Evolutionary conservation across 2,329 filamentous ascomycete species (phyloP), one percentile per base, ranked within the genome.

Genomic region (Trichothecium roseum): DNA sequence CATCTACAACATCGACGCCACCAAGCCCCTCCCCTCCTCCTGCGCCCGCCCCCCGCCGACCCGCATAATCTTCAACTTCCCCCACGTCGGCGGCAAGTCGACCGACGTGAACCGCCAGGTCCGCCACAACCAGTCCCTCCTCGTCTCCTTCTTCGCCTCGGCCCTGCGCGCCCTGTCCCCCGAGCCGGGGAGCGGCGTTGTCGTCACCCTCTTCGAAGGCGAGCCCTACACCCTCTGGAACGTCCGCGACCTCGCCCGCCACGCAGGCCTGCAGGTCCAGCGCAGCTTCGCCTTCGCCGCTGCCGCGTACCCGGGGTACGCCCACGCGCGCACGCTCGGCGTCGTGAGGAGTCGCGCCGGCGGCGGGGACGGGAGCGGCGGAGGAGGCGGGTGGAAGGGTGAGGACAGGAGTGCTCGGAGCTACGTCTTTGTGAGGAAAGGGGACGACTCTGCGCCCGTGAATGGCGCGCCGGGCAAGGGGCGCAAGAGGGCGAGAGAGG

Each of bases 161-260:
- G 68, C 72, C 2, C 56, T 68, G 16, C 56, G 58, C 2, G 65
- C 69, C 2, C 66, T 84, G 2, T 60, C 70, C 0, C 51, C 60
- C 20, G 50, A 50, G 4, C 60, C 62, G 1, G 64, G 68, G 5
- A 78, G 78, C 26, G 54, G 72, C 47, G 78, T 95, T 36, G 60
- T 94, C 35, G 78, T 96, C 16, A 93, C 87, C 0, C 63, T 96
- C 8, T 98, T 98, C 55, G 89, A 95, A 57, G 84, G 83, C 39
- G 82, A 93, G 56, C 91, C 91, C 1, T 98, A 98, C 56, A 89
- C 86, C 3, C 70, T 95, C 1, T 98, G 91, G 91, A 95, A 96
- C 61, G 72, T 96, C 18, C 74, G 80, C 26, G 89, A 95, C 62
- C 66, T 98, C 18, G 91, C 75, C 2, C 72, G 89, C 6, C 85